Conservation (phyloP, 2,329 filamentous ascomycete genomes). For the Pochonia chlamydosporia region DNA sequence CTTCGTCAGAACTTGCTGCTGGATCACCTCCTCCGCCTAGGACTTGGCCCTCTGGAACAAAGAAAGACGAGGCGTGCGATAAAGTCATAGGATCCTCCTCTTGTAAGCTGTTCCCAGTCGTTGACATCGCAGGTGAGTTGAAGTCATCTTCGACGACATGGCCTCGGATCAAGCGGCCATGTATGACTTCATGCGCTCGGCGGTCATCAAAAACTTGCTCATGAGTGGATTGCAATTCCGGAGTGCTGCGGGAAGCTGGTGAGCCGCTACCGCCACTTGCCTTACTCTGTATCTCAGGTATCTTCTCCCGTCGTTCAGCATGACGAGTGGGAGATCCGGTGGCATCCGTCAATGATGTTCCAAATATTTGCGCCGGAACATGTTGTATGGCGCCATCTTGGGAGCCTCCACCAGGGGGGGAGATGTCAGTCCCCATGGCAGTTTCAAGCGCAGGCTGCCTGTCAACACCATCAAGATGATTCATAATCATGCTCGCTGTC, state of each 20-base stretch:
- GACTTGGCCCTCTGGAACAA: slow-evolving; percentile 60
- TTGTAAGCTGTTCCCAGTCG: slow-evolving; percentile 56
- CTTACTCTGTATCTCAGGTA: slow-evolving; percentile 8
- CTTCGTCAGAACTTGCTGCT: slow-evolving; percentile 78
- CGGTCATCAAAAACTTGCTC: slow-evolving; percentile 65
- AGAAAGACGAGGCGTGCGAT: slow-evolving; percentile 75
- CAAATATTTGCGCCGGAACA: slow-evolving; percentile 11
- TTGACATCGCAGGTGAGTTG: slow-evolving; percentile 68
- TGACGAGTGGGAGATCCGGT: slow-evolving; percentile 37
- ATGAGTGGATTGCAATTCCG: slow-evolving; percentile 24
- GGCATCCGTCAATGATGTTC: slow-evolving; percentile 28
- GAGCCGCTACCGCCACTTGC: slow-evolving; percentile 12
- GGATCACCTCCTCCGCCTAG: slow-evolving; percentile 83
- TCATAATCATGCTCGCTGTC: slow-evolving; percentile 73
- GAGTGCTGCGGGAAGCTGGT: slow-evolving; percentile 18
- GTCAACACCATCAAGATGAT: slow-evolving; percentile 57
- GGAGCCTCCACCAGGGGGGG: slow-evolving; percentile 12
- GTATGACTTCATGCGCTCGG: slow-evolving; percentile 82
- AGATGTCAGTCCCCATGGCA: slow-evolving; percentile 14
- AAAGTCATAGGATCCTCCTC: slow-evolving; percentile 79
- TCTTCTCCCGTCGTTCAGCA: slow-evolving; percentile 17
- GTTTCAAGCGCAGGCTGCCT: slow-evolving; percentile 37
- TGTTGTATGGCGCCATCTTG: slow-evolving; percentile 14
- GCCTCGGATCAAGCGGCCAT: slow-evolving; percentile 83
- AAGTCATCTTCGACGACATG: slow-evolving; percentile 95